Percentiles rank a stretch among this genome's conserved stretches.
phyloP scores from a whole-genome alignment of 208 protist species.

The Wallacemonas sp. region DNA sequence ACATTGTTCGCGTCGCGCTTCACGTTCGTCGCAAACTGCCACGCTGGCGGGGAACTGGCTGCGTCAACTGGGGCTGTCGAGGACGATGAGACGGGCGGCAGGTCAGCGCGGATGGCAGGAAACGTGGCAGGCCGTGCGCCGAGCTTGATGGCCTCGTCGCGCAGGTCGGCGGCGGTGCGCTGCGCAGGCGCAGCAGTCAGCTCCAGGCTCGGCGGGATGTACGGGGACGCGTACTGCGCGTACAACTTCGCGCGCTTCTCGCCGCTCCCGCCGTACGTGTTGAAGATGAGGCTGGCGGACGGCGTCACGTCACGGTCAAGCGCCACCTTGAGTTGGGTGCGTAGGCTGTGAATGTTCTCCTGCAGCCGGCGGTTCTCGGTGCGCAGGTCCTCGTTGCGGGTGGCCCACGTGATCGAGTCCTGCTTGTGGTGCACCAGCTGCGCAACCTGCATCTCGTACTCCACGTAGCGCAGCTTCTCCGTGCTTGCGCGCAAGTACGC shows the following conservation, averaged over 20 bases:
- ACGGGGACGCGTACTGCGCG: constrained; percentile 48
- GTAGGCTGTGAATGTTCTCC: constrained; percentile 36
- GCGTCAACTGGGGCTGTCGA: not conserved
- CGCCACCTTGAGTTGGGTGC: constrained; percentile 13
- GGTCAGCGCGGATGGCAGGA: too few species aligned
- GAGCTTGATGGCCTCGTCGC: constrained; percentile 45
- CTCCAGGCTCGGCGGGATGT: constrained; percentile 36
- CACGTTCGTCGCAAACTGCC: not conserved
- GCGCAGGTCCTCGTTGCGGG: constrained; percentile 42
- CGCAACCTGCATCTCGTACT: constrained; percentile 42
- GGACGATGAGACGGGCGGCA: not conserved
- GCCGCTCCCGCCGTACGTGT: not conserved
- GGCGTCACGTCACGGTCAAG: constrained; percentile 9
- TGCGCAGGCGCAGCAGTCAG: constrained; percentile 1
- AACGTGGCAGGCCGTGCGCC: constrained; percentile 38
- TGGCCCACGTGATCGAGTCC: constrained; percentile 31
- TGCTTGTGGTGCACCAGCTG: constrained; percentile 35
- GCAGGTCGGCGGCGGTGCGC: constrained; percentile 31
- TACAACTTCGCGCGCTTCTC: constrained; percentile 39
- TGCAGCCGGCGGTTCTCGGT: constrained; percentile 39
- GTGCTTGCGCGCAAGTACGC: constrained; percentile 19
- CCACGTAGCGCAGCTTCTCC: constrained; percentile 21
- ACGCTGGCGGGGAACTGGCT: not conserved
- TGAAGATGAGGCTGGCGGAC: constrained; percentile 15
- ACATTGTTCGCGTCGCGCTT: too few species aligned